Evolutionary conservation across 192 early-diverging fungal genomes (phyloP).

Genomic region (Backusella tarrabulga): DNA sequence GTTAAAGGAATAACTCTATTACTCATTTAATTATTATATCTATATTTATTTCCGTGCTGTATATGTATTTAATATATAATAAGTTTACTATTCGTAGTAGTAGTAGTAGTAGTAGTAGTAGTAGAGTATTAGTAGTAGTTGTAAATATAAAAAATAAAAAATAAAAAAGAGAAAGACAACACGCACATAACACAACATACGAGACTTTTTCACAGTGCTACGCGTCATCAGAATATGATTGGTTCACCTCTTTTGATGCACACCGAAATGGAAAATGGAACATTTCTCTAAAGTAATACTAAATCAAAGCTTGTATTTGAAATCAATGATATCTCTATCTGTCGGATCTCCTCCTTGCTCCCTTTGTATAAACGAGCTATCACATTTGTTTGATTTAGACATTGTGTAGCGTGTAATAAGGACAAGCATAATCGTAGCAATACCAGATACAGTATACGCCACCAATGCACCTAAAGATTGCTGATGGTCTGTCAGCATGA

Average conservation of each 20-base stretch:
- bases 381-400: not conserved
- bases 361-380: not conserved
- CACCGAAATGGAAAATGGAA: too few relatives aligned
- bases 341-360: not conserved
- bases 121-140: not conserved
- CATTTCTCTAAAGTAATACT: too few relatives aligned
- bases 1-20: conserved; percentile 70
- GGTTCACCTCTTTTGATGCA: not conserved
- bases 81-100: not conserved
- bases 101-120: not conserved
- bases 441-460: conserved; percentile 9
- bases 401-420: conserved; percentile 12
- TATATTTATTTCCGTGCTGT: not conserved
- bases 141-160: not conserved
- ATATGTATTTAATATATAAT: not conserved
- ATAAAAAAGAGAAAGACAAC: not conserved
- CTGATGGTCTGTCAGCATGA: conserved; percentile 12
- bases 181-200: not conserved
- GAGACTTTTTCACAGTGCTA: not conserved
- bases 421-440: conserved; percentile 1
- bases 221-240: not conserved
- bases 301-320: not conserved
- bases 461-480: conserved; percentile 9
- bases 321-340: not conserved
- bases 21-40: not conserved